Evolutionary conservation across 495 filamentous ascomycete species (phyloP).

Genomic region (Penicillium argentinense): DNA sequence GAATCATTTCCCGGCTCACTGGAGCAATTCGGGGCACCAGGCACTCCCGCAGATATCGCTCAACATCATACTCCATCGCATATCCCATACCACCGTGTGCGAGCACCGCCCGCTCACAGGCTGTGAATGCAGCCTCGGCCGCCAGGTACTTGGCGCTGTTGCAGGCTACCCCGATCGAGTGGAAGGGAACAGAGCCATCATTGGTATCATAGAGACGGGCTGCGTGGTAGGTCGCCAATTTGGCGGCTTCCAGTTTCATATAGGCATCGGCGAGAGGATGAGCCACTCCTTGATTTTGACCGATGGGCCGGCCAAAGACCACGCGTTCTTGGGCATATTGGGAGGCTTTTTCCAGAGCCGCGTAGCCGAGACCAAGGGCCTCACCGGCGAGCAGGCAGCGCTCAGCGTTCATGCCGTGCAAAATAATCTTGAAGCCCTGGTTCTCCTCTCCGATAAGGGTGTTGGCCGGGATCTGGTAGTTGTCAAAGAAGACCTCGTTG

Average conservation of each 20-base stretch:
- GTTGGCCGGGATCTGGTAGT: conserved; percentile 60
- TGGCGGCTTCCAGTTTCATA: conserved; percentile 79
- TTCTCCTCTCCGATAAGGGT: conserved; percentile 67
- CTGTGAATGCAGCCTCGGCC: conserved; percentile 73
- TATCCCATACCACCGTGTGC: conserved; percentile 77
- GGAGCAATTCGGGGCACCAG: conserved; percentile 75
- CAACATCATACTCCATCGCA: conserved; percentile 76
- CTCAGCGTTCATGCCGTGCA: conserved; percentile 85
- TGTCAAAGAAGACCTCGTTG: conserved; percentile 82
- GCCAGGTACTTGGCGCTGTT: conserved; percentile 80
- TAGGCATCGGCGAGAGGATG: conserved; percentile 73
- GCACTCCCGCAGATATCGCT: conserved; percentile 72
- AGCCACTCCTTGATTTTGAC: conserved; percentile 72
- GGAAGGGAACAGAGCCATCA: conserved; percentile 56
- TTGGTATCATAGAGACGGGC: conserved; percentile 66
- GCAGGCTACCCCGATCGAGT: conserved; percentile 68
- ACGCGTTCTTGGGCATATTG: conserved; percentile 67
- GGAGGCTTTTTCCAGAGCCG: conserved; percentile 62
- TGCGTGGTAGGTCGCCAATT: conserved; percentile 75
- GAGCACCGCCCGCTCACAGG: conserved; percentile 69
- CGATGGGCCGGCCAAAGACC: conserved; percentile 71
- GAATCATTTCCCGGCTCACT: conserved; percentile 76
- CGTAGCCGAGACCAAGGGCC: conserved; percentile 75
- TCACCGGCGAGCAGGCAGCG: conserved; percentile 75
- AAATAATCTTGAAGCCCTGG: conserved; percentile 72